These are phyloP conservation scores for Cutaneotrichosporon cyanovorans DNA, from an alignment of 1,284 basidiomycete genomes.

Conservation along the genomic window DNA sequence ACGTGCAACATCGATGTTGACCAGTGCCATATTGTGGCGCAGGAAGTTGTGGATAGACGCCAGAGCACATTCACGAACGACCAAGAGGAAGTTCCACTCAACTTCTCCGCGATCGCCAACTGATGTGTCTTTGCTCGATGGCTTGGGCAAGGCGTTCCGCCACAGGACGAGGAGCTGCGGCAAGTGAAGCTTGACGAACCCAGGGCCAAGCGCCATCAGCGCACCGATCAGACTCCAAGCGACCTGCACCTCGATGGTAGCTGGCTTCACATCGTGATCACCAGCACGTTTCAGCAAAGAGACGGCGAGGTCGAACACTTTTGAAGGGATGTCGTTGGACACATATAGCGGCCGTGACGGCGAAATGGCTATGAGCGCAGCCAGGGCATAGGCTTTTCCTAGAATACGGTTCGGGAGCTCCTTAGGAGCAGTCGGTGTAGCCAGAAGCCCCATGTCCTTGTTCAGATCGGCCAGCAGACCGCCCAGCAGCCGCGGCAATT, in stretches of 20 bases:
- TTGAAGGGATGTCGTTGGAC: slow-evolving; percentile 85
- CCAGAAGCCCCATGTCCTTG: slow-evolving; percentile 51
- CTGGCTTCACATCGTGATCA: slow-evolving; percentile 78
- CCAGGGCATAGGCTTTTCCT: slow-evolving; percentile 82
- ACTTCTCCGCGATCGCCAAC: slow-evolving; percentile 59
- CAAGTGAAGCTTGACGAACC: slow-evolving; percentile 85
- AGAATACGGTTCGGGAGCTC: slow-evolving; percentile 67
- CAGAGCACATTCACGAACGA: slow-evolving; percentile 84
- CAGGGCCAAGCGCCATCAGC: slow-evolving; percentile 85
- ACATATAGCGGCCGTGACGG: slow-evolving; percentile 85
- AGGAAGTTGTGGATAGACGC: slow-evolving; percentile 84
- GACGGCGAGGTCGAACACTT: slow-evolving; percentile 83
- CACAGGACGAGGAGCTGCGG: slow-evolving; percentile 89
- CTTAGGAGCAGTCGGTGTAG: slow-evolving; percentile 59
- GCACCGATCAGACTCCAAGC: slow-evolving; percentile 90
- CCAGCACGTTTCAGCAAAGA: slow-evolving; percentile 82
- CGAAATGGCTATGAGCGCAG: slow-evolving; percentile 76
- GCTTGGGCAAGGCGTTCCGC: slow-evolving; percentile 93
- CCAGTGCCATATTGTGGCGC: slow-evolving; percentile 66
- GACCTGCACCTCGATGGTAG: slow-evolving; percentile 79
- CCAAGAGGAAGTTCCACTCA: slow-evolving; percentile 88
- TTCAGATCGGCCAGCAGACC: slow-evolving; percentile 76
- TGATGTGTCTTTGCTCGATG: slow-evolving; percentile 72
- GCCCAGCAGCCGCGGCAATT: slow-evolving; percentile 73
- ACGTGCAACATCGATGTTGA: slow-evolving; percentile 84